Evolutionary conservation across 1,284 basidiomycete genomes (phyloP).

Genomic region (Melanopsichium pennsylvanicum): DNA sequence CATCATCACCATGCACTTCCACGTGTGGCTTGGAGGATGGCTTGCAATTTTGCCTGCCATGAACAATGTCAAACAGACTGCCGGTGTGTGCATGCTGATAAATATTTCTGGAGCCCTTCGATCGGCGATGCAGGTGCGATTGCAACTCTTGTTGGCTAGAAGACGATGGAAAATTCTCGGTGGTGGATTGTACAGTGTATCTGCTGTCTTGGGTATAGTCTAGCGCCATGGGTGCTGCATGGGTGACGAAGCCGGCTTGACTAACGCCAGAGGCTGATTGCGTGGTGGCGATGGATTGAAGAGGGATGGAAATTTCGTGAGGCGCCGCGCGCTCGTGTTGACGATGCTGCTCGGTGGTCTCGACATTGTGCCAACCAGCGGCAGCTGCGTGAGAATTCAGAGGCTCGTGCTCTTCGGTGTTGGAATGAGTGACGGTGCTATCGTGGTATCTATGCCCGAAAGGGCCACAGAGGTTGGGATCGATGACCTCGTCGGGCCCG

Average conservation of each 20-base stretch:
- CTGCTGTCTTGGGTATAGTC: slow-evolving; percentile 14
- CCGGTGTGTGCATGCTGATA: slow-evolving; percentile 15
- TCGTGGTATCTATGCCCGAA: slow-evolving; percentile 34
- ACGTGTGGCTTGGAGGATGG: slow-evolving; percentile 26
- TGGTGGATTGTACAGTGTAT: slow-evolving; percentile 1
- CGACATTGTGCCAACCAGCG: slow-evolving; percentile 29
- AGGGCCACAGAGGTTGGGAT: slow-evolving; percentile 44
- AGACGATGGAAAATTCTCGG: slow-evolving; percentile 1
- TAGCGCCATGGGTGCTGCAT: slow-evolving; percentile 20
- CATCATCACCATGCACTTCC: slow-evolving; percentile 43
- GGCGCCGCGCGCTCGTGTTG: neutral
- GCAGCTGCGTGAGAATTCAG: neutral
- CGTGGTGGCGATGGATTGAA: slow-evolving; percentile 3
- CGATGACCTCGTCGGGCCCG: slow-evolving; percentile 17
- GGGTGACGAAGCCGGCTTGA: slow-evolving; percentile 7
- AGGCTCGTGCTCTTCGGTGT: neutral
- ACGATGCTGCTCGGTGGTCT: slow-evolving; percentile 26
- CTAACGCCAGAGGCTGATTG: neutral
- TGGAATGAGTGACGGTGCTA: neutral
- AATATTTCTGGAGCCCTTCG: slow-evolving; percentile 11
- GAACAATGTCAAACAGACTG: slow-evolving; percentile 37
- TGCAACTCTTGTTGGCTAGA: neutral
- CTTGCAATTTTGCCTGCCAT: slow-evolving; percentile 17
- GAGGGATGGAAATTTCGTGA: slow-evolving; percentile 9
- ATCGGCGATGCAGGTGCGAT: slow-evolving; percentile 18